These are phyloP conservation scores for Penicillium sp. DNA, from an alignment of 2,329 filamentous ascomycete species.

Conservation along the genomic window DNA sequence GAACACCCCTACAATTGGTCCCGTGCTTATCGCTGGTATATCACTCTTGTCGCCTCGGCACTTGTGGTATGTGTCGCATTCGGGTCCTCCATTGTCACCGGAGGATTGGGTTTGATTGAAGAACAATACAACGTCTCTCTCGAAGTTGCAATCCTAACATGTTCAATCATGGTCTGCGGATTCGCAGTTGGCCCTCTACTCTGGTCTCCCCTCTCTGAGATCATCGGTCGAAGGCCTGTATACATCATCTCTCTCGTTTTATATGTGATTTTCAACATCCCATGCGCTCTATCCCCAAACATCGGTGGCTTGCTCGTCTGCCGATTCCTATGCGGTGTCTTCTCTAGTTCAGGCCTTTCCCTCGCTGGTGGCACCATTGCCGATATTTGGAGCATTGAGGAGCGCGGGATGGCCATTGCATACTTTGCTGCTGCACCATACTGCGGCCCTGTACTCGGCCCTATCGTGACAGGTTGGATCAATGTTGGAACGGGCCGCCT, in stretches of 20 bases:
- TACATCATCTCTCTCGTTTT: slow-evolving; percentile 29
- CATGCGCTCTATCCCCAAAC: slow-evolving; percentile 28
- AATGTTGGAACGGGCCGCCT: slow-evolving; percentile 34
- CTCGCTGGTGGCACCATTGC: slow-evolving; percentile 26
- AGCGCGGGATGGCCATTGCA: slow-evolving; percentile 72
- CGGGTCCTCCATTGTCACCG: slow-evolving; percentile 62
- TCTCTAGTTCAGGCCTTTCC: slow-evolving; percentile 24
- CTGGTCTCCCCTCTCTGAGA: slow-evolving; percentile 27
- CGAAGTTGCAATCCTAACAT: slow-evolving; percentile 62
- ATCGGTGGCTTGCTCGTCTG: slow-evolving; percentile 24
- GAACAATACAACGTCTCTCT: slow-evolving; percentile 58
- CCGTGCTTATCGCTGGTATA: slow-evolving; percentile 64
- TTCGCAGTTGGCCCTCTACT: slow-evolving; percentile 52
- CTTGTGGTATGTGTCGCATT: slow-evolving; percentile 64
- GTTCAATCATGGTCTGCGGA: slow-evolving; percentile 66
- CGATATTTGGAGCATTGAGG: slow-evolving; percentile 68
- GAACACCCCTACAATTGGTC: slow-evolving; percentile 75
- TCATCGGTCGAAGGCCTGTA: slow-evolving; percentile 27
- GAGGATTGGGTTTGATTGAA: slow-evolving; percentile 57
- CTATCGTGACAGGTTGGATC: slow-evolving; percentile 65
- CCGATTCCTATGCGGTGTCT: slow-evolving; percentile 27
- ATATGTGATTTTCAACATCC: slow-evolving; percentile 31
- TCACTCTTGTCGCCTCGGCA: slow-evolving; percentile 68
- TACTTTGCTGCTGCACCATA: slow-evolving; percentile 72
- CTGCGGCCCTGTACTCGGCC: slow-evolving; percentile 64